Conservation (phyloP, 73 alveolate genomes). For the Halteria grandinella region DNA sequence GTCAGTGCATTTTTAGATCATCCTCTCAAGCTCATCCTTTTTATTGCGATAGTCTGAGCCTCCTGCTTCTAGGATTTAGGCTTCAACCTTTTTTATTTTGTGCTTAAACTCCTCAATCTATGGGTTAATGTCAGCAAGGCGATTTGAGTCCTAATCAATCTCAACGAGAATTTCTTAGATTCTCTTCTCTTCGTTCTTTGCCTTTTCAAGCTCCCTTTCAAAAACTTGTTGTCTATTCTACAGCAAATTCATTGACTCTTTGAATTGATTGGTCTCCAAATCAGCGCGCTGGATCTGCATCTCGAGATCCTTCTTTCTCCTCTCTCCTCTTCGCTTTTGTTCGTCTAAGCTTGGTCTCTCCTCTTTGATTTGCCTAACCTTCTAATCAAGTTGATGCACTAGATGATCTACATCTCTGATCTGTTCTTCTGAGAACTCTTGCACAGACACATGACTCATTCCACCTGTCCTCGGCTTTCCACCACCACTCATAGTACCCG, state of each 20-base stretch:
- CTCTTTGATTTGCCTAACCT: slow-evolving; percentile 41
- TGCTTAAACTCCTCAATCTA: slow-evolving; percentile 14
- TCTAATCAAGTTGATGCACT: slow-evolving; percentile 26
- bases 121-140: slow-evolving; percentile 16
- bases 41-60: slow-evolving; percentile 59
- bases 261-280: slow-evolving; percentile 19
- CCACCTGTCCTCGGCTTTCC: slow-evolving; percentile 90
- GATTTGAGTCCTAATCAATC: background rate
- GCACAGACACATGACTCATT: slow-evolving; percentile 47
- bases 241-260: background rate
- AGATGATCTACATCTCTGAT: slow-evolving; percentile 49
- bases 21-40: slow-evolving; percentile 65
- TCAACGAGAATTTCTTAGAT: background rate
- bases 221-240: slow-evolving; percentile 36
- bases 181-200: slow-evolving; percentile 60
- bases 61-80: slow-evolving; percentile 36
- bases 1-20: slow-evolving; percentile 62
- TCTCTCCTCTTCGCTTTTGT: slow-evolving; percentile 4
- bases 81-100: slow-evolving; percentile 35
- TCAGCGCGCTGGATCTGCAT: slow-evolving; percentile 40
- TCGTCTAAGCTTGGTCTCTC: slow-evolving; percentile 53
- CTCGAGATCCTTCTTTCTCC: slow-evolving; percentile 40
- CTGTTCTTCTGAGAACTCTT: slow-evolving; percentile 54
- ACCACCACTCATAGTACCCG: slow-evolving; percentile 96
- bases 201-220: slow-evolving; percentile 55